A percentile compares a stretch with the other conserved stretches of the same genome.
phyloP scores from a whole-genome alignment of 176 grass and related monocot genomes.

The Oryza glaberrima region DNA sequence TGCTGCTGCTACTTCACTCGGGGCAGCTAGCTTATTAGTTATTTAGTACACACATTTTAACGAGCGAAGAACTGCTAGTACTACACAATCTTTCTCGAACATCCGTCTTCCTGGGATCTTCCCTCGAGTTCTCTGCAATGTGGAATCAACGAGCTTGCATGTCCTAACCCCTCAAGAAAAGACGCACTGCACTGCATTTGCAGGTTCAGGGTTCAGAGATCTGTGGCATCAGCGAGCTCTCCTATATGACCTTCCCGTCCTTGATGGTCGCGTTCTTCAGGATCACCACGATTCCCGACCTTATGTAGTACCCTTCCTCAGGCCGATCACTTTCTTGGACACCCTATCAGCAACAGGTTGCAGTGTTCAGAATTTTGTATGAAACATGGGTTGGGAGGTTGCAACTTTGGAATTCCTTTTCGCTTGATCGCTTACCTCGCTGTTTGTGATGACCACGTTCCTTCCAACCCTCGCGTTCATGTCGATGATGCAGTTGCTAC shows the following conservation, averaged over 20 bases:
- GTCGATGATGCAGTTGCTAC: slow-evolving; percentile 85
- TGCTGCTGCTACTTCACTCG: slow-evolving; percentile 30
- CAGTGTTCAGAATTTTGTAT: not conserved
- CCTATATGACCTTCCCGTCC: slow-evolving; percentile 66
- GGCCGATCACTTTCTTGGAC: slow-evolving; percentile 69
- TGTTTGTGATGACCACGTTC: slow-evolving; percentile 65
- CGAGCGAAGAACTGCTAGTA: not conserved
- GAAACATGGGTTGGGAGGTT: not conserved
- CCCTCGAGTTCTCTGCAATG: not conserved
- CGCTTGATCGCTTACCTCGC: slow-evolving; percentile 43
- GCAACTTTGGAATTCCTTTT: not conserved
- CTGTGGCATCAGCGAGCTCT: not conserved
- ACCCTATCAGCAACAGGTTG: slow-evolving; percentile 41
- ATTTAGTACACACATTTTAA: slow-evolving; percentile 33
- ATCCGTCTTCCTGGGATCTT: not conserved
- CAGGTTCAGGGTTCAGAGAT: no score
- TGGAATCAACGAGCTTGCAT: not conserved
- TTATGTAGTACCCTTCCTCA: slow-evolving; percentile 63
- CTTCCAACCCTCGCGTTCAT: slow-evolving; percentile 82
- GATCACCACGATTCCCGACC: slow-evolving; percentile 61
- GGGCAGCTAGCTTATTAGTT: slow-evolving; percentile 51
- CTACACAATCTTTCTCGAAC: not conserved
- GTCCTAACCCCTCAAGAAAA: not conserved
- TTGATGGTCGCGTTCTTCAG: slow-evolving; percentile 72
- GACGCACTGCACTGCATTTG: not conserved